Conservation (phyloP, 495 filamentous ascomycete species). For the Glarea lozoyensis region DNA sequence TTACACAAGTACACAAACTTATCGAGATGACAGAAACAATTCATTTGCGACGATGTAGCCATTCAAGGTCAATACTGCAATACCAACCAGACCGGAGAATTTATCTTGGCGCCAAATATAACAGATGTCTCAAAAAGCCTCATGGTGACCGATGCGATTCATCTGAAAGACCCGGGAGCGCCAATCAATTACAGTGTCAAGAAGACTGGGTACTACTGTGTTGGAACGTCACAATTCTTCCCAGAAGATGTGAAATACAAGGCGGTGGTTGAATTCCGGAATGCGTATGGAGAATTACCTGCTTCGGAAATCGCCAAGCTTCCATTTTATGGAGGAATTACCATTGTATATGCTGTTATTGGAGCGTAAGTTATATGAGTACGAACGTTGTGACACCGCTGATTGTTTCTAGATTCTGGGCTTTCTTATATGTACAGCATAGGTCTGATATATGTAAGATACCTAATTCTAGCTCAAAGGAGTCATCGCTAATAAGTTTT, state of each 20-base stretch:
- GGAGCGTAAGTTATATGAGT: slow-evolving; percentile 42
- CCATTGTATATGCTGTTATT: slow-evolving; percentile 88
- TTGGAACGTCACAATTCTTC: slow-evolving; percentile 62
- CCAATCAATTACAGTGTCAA: slow-evolving; percentile 74
- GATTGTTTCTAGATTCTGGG: slow-evolving; percentile 55
- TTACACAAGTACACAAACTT: slow-evolving; percentile 3
- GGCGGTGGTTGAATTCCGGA: slow-evolving; percentile 82
- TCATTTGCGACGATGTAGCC: slow-evolving; percentile 64
- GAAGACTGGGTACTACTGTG: slow-evolving; percentile 94
- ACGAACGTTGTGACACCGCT: not conserved
- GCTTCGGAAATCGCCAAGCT: slow-evolving; percentile 94
- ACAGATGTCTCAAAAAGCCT: slow-evolving; percentile 54
- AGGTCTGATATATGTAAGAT: slow-evolving; percentile 76
- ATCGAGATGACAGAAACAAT: slow-evolving; percentile 42
- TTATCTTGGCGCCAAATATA: slow-evolving; percentile 68
- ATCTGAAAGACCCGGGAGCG: slow-evolving; percentile 60
- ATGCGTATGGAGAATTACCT: slow-evolving; percentile 92
- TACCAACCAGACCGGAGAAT: slow-evolving; percentile 67
- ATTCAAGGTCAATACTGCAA: slow-evolving; percentile 65
- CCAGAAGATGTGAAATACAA: slow-evolving; percentile 53
- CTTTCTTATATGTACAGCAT: slow-evolving; percentile 91
- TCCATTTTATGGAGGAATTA: slow-evolving; percentile 92
- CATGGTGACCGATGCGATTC: slow-evolving; percentile 70
- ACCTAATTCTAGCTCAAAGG: not conserved
- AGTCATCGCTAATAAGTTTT: slow-evolving; percentile 1